phyloP scores from a whole-genome alignment of 1,284 basidiomycete genomes.

The Puccinia polysora region DNA sequence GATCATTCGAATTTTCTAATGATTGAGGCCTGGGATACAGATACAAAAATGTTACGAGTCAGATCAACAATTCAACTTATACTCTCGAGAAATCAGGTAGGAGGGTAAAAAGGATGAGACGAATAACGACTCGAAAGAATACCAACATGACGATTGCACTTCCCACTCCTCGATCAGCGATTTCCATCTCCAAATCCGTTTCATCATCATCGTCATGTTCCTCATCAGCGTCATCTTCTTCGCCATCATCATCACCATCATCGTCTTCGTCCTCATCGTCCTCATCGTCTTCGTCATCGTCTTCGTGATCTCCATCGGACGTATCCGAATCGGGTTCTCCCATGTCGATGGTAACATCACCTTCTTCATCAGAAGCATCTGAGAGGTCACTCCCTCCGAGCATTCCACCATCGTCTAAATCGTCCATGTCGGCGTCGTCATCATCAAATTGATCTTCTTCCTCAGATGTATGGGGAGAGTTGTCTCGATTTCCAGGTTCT shows the following conservation, averaged over 20 bases:
- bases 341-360: conserved; percentile 61
- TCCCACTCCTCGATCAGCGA: conserved; percentile 54
- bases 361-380: conserved; percentile 61
- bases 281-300: conserved; percentile 53
- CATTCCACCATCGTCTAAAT: conserved; percentile 35
- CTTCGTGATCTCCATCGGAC: conserved; percentile 49
- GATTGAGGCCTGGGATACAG: conserved; percentile 16
- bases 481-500: conserved; percentile 45
- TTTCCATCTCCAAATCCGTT: conserved; percentile 53
- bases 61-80: too few species aligned
- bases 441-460: conserved; percentile 42
- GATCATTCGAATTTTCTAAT: conserved; percentile 1
- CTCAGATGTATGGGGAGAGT: conserved; percentile 28
- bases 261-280: conserved; percentile 55
- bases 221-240: conserved; percentile 49
- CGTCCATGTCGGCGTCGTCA: conserved; percentile 41
- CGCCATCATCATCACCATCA: conserved; percentile 55
- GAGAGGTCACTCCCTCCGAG: conserved; percentile 34
- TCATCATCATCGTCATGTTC: conserved; percentile 52
- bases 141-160: conserved; percentile 58
- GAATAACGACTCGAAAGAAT: not conserved
- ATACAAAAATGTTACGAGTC: too few species aligned
- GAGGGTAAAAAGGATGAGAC: too few species aligned
- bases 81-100: too few species aligned
- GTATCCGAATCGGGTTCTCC: conserved; percentile 51